phyloP scores from a whole-genome alignment of 2,329 filamentous ascomycete genomes.

The Fusarium bulbicola region DNA sequence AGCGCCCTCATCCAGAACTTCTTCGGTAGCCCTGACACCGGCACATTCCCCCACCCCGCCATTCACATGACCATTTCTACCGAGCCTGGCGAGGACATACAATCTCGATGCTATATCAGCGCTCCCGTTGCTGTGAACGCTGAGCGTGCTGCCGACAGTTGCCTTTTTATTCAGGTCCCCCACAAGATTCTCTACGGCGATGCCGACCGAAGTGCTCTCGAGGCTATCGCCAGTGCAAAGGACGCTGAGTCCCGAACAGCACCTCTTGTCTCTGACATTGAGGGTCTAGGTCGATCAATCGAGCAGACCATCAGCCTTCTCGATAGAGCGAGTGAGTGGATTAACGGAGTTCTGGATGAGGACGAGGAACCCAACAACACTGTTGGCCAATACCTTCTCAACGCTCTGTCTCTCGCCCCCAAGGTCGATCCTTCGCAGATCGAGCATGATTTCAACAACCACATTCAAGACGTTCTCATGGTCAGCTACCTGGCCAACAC shows the following conservation, averaged over 20 bases:
- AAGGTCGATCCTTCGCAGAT: slow-evolving; percentile 93
- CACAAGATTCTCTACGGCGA: slow-evolving; percentile 93
- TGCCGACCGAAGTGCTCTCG: slow-evolving; percentile 71
- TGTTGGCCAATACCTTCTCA: slow-evolving; percentile 94
- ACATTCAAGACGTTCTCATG: slow-evolving; percentile 98
- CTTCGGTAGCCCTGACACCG: slow-evolving; percentile 95
- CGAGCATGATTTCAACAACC: slow-evolving; percentile 99
- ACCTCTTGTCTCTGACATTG: slow-evolving; percentile 85
- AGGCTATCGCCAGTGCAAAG: slow-evolving; percentile 84
- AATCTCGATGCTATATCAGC: slow-evolving; percentile 93
- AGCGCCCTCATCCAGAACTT: slow-evolving; percentile 98
- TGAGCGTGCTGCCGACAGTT: slow-evolving; percentile 94
- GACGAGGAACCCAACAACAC: slow-evolving; percentile 89
- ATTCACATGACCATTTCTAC: slow-evolving; percentile 96
- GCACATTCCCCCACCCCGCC: slow-evolving; percentile 96
- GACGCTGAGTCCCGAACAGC: slow-evolving; percentile 79
- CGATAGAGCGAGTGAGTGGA: slow-evolving; percentile 90
- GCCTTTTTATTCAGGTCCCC: slow-evolving; percentile 96
- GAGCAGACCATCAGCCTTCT: slow-evolving; percentile 90
- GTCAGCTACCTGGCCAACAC: slow-evolving; percentile 99
- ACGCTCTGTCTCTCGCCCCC: slow-evolving; percentile 89
- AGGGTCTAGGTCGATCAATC: slow-evolving; percentile 84
- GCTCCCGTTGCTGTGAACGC: slow-evolving; percentile 94
- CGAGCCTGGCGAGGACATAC: slow-evolving; percentile 85
- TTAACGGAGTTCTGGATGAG: slow-evolving; percentile 93